Base-by-base conservation (phyloP, 2,329 filamentous ascomycete genomes). In the Cladosporium oxysporum region DNA sequence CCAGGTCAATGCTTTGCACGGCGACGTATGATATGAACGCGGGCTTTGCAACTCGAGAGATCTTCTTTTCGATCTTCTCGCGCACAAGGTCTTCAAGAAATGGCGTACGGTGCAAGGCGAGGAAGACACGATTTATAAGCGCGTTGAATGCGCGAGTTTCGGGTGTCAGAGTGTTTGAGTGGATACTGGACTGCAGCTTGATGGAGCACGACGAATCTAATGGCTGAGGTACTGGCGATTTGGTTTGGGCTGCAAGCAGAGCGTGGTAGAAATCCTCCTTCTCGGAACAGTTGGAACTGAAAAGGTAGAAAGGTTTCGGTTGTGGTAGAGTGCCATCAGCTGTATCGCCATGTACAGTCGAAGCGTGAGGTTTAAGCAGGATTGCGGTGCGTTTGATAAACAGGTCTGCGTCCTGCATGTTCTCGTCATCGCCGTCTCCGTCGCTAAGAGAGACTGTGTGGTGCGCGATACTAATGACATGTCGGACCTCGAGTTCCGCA, bases 251-350 rank as follows among this genome's bases (percentile, higher is more conserved):
- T 71, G 93, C 89, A 47, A 99, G 83, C 71, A 99, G 83, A 14
- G 94, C 91, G 78, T 97, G 94, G 77, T 99, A 99, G 79, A 99
- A 98, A 76, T 99, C 95, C 78, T 99, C 95, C 78, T 99, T 99
- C 57, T 95, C 92, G 0, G 93, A 97, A 76, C 92, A 92, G 74
- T 96, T 97, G 71, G 98, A 93, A 0, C 92, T 96, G 78, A 98
- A 99, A 5, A 99, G 83, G 75, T 89, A 98, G 79, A 97, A 98
- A 0, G 95, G 93, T 71, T 91, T 93, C 7, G 91, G 66, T 47
- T 65, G 70, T 4, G 62, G 23, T 11, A 47, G 18, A 23, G 26
- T 29, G 10, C 47, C 58, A 28, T 53, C 29, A 28, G 37, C 18
- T 4, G n/a, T 35, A 44, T 66, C 49, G 23, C 50, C 55, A 14